These are phyloP conservation scores for Rhynchospora pubera DNA, from an alignment of 176 grass and related monocot genomes.

Conservation along the genomic window DNA sequence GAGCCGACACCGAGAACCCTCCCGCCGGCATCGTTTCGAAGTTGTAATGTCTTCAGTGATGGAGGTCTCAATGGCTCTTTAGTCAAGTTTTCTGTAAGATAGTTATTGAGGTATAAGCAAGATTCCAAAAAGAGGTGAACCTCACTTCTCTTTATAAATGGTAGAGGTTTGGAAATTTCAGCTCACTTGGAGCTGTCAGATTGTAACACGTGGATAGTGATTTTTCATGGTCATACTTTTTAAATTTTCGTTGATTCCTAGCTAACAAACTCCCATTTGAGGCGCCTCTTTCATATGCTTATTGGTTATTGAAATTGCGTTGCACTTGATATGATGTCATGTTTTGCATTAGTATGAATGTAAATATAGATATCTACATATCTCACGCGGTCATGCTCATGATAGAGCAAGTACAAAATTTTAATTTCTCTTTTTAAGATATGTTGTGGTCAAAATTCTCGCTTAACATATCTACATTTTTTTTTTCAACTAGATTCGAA, in stretches of 20 bases:
- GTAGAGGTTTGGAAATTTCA: neutral
- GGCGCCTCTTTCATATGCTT: neutral
- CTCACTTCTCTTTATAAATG: neutral
- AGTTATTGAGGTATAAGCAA: neutral
- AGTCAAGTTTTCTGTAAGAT: neutral
- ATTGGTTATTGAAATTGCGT: neutral
- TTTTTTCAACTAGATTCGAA: too few relatives aligned
- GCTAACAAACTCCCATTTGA: neutral
- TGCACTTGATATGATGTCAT: too few relatives aligned
- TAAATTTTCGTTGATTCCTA: neutral
- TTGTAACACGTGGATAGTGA: neutral
- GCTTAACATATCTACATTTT: too few relatives aligned
- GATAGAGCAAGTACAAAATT: too few relatives aligned
- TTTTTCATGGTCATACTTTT: neutral
- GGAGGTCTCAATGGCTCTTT: neutral
- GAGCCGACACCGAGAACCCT: constrained; percentile 64
- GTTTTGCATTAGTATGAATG: too few relatives aligned
- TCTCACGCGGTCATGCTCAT: too few relatives aligned
- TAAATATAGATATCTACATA: too few relatives aligned
- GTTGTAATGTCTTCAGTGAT: neutral
- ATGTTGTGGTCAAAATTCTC: too few relatives aligned
- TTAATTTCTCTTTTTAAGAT: too few relatives aligned
- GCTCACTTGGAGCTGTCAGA: constrained; percentile 8
- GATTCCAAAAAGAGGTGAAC: neutral
- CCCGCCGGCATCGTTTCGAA: constrained; percentile 54